These are phyloP conservation scores for Vitis riparia DNA, from an alignment of 164 flowering plant species.

Conservation along the genomic window DNA sequence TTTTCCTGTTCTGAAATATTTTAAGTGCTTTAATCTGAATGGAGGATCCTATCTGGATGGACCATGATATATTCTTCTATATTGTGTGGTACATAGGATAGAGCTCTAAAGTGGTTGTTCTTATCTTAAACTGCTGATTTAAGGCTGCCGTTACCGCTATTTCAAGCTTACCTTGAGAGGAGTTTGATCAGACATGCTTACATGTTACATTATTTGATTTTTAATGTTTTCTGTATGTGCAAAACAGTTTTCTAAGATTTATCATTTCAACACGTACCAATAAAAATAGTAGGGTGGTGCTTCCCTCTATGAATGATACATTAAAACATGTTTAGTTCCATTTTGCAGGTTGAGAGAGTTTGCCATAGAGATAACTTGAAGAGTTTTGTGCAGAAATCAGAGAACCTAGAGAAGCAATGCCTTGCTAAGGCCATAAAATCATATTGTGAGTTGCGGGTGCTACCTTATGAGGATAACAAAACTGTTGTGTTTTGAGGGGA, in stretches of 20 bases:
- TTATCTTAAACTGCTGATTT: too few species aligned
- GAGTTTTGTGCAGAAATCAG: conserved; percentile 84
- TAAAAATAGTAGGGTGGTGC: neutral
- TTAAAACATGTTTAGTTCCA: neutral
- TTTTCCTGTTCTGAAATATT: neutral
- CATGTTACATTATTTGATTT: neutral
- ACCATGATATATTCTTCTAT: too few species aligned
- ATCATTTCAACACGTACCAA: too few species aligned
- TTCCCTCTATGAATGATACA: neutral
- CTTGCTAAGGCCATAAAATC: conserved; percentile 79
- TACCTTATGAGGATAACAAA: conserved; percentile 65
- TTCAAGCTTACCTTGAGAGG: too few species aligned
- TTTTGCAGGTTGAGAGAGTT: conserved; percentile 85
- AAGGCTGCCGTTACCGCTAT: too few species aligned
- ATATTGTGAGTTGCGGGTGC: conserved; percentile 87
- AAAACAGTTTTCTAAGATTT: too few species aligned
- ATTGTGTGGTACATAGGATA: too few species aligned
- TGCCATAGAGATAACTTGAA: conserved; percentile 84
- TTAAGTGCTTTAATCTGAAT: neutral
- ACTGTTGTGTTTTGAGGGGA: conserved; percentile 75
- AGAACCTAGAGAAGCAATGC: conserved; percentile 88
- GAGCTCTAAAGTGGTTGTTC: too few species aligned
- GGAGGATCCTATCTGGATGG: neutral
- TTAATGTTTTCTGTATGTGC: neutral
- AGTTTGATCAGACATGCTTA: neutral